These are phyloP conservation scores for Colletotrichum eleusines DNA, from an alignment of 2,329 filamentous ascomycete genomes.

Conservation along the genomic window DNA sequence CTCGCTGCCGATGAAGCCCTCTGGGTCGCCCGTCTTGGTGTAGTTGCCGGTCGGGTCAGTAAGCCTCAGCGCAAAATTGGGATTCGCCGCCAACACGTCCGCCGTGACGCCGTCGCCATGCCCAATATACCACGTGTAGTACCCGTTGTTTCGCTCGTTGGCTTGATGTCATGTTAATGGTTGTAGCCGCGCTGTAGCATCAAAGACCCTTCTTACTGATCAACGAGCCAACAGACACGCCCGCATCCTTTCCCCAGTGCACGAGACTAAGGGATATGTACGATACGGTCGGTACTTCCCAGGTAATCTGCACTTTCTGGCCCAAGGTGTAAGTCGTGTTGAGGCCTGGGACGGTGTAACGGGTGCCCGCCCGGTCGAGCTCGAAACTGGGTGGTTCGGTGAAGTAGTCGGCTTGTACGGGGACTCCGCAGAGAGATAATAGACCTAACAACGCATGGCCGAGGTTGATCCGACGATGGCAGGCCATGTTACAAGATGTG, in stretches of 20 bases:
- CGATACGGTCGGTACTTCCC: conserved; percentile 22
- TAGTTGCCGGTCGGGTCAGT: conserved; percentile 30
- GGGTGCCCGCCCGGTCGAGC: conserved; percentile 9
- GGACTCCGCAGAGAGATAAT: neutral
- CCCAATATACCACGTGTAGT: conserved; percentile 31
- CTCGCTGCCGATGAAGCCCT: conserved; percentile 30
- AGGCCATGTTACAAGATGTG: neutral
- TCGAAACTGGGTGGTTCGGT: conserved; percentile 37
- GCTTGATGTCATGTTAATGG: conserved; percentile 9
- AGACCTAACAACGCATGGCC: conserved; percentile 8
- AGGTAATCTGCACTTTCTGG: conserved; percentile 26
- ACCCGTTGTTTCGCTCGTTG: conserved; percentile 26
- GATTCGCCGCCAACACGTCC: conserved; percentile 4
- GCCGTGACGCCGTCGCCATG: conserved; percentile 15
- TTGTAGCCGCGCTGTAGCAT: neutral
- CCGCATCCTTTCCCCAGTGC: conserved; percentile 26
- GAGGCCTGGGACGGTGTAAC: conserved; percentile 19
- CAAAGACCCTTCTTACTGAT: conserved; percentile 9
- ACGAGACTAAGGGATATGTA: conserved; percentile 32
- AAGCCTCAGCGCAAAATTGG: conserved; percentile 24
- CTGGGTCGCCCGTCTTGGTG: conserved; percentile 15
- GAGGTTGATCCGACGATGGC: conserved; percentile 65
- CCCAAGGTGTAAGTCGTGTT: conserved; percentile 24
- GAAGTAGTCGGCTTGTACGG: conserved; percentile 23
- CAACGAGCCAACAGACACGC: conserved; percentile 23